Evolutionary conservation across 139 green algal genomes (phyloP).

Genomic region (Micractinium sp.): DNA sequence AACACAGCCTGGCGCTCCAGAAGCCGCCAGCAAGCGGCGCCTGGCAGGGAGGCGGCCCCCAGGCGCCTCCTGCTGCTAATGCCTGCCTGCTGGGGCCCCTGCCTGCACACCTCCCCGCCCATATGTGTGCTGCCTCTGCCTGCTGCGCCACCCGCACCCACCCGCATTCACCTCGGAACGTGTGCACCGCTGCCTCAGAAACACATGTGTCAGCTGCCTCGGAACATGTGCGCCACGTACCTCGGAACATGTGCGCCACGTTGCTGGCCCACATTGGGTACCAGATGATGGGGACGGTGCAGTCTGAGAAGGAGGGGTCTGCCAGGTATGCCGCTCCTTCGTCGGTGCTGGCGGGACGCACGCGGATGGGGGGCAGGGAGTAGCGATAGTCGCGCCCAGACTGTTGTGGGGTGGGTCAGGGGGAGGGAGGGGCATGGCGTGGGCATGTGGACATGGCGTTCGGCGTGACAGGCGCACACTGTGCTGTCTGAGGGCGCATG

Average conservation of each 20-base stretch:
- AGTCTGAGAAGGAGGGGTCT: constrained; percentile 5
- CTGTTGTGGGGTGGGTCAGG: not conserved
- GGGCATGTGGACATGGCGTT: not conserved
- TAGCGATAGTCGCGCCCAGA: not conserved
- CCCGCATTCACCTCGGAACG: too few relatives aligned
- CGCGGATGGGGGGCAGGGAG: not conserved
- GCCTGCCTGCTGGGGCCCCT: too few relatives aligned
- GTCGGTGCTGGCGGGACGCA: not conserved
- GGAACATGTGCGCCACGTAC: not conserved
- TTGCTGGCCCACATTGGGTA: constrained; percentile 8
- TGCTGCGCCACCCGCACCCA: too few relatives aligned
- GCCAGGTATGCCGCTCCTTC: constrained; percentile 4
- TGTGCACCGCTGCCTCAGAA: too few relatives aligned
- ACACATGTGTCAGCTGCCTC: too few relatives aligned
- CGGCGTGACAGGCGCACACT: too few relatives aligned
- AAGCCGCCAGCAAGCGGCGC: not conserved
- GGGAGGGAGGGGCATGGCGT: not conserved
- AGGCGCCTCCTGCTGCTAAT: not conserved
- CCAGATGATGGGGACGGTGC: constrained; percentile 4
- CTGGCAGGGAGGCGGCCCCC: not conserved
- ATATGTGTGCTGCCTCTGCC: too few relatives aligned
- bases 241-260: constrained; percentile 1
- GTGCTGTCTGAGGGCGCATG: too few relatives aligned
- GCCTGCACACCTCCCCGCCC: too few relatives aligned
- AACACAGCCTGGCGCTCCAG: too few relatives aligned